Conservation (phyloP, 2,329 filamentous ascomycete genomes). For the Anisogramma anomala region DNA sequence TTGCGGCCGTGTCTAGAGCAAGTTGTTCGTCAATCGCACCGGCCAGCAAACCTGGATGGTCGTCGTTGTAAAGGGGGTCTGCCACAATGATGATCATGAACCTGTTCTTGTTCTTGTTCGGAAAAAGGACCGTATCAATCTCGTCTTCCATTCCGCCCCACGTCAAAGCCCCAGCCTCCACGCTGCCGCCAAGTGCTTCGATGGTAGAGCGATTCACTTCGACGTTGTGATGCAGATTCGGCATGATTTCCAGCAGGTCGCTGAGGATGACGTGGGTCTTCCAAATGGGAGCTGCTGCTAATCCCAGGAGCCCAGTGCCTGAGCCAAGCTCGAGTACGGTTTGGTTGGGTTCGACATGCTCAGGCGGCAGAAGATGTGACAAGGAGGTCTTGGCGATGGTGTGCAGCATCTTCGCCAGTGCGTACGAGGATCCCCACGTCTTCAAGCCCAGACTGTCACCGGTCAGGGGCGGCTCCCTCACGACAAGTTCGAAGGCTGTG, state of each 20-base stretch:
- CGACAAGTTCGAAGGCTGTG: conserved; percentile 49
- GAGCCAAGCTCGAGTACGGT: conserved; percentile 68
- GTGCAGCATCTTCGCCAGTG: conserved; percentile 63
- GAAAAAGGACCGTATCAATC: conserved; percentile 33
- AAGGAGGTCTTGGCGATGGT: conserved; percentile 33
- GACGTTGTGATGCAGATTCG: conserved; percentile 68
- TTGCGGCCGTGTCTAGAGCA: conserved; percentile 39
- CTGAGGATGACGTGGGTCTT: conserved; percentile 58
- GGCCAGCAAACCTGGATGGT: conserved; percentile 66
- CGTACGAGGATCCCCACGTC: conserved; percentile 87
- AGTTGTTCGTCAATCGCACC: conserved; percentile 60
- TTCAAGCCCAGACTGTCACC: conserved; percentile 85
- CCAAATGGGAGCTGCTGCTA: conserved; percentile 69
- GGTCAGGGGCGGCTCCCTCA: conserved; percentile 79
- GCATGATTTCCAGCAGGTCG: conserved; percentile 72
- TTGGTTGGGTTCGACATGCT: conserved; percentile 21
- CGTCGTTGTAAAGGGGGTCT: conserved; percentile 76
- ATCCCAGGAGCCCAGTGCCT: conserved; percentile 80
- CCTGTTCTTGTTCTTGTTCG: conserved; percentile 30
- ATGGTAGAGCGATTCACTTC: conserved; percentile 50
- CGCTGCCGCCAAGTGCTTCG: conserved; percentile 39
- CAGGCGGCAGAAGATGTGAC: conserved; percentile 32
- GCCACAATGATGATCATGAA: conserved; percentile 69
- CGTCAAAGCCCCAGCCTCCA: conserved; percentile 57
- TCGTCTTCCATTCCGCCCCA: conserved; percentile 52